Conservation (phyloP, 2,329 filamentous ascomycete genomes). For the Trichoderma endophyticum region DNA sequence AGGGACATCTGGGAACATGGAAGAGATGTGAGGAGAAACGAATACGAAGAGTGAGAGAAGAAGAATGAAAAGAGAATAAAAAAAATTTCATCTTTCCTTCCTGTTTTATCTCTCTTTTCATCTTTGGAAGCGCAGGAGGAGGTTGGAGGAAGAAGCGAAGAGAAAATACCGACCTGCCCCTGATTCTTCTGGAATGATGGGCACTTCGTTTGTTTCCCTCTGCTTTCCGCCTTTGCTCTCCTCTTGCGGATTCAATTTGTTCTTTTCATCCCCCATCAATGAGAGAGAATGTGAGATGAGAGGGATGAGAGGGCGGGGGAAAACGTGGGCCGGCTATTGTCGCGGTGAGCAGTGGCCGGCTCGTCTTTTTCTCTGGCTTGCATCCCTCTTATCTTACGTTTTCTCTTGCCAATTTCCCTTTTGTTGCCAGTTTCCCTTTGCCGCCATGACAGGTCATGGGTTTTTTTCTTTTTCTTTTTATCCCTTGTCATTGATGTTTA, state of each 20-base stretch:
- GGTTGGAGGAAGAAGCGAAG: not conserved
- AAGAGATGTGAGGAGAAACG: not conserved
- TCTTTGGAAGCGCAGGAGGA: not conserved
- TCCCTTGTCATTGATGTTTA: not conserved
- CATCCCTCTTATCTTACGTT: not conserved
- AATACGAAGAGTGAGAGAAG: not conserved
- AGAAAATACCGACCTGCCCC: not conserved
- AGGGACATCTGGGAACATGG: not conserved
- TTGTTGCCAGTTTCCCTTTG: not conserved
- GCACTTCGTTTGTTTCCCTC: too few species aligned
- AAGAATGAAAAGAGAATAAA: not conserved
- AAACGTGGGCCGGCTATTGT: too few species aligned
- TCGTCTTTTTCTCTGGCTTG: not conserved
- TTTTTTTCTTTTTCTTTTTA: not conserved
- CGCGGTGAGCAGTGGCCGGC: too few species aligned
- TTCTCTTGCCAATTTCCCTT: not conserved
- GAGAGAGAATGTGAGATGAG: too few species aligned
- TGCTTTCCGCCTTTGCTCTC: too few species aligned
- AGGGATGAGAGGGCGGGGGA: too few species aligned
- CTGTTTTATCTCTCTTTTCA: not conserved
- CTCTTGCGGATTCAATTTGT: too few species aligned
- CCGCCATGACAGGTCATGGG: not conserved
- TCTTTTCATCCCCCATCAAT: too few species aligned
- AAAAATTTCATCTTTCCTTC: not conserved
- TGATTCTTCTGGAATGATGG: too few species aligned